These are phyloP conservation scores for Deinandra increscens DNA, from an alignment of 129 eudicot genomes.

Conservation along the genomic window DNA sequence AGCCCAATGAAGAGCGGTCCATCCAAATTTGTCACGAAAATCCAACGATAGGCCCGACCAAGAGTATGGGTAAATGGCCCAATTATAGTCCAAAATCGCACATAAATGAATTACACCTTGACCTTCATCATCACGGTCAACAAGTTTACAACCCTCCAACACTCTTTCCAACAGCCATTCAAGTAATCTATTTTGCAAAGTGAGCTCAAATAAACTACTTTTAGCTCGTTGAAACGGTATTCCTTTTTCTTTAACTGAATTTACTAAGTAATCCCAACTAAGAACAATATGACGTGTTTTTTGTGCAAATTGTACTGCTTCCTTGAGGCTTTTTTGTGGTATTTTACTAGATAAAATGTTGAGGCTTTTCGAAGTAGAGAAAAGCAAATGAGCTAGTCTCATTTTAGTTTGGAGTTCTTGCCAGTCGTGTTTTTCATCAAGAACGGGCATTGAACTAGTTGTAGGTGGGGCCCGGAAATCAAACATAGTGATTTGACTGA, in stretches of 20 bases:
- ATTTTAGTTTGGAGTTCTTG: conserved; percentile 61
- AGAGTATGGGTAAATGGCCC: conserved; percentile 87
- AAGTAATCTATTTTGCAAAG: conserved; percentile 65
- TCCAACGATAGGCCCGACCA: conserved; percentile 85
- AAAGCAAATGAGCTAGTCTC: conserved; percentile 89
- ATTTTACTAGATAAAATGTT: conserved; percentile 46
- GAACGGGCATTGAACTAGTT: conserved; percentile 6
- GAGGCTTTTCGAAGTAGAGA: conserved; percentile 76
- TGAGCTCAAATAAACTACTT: conserved; percentile 71
- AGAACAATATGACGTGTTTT: conserved; percentile 57
- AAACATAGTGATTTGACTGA: conserved; percentile 66
- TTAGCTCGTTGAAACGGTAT: conserved; percentile 62
- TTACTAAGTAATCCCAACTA: conserved; percentile 55
- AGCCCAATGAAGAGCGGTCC: conserved; percentile 99
- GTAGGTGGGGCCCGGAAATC: conserved; percentile 55
- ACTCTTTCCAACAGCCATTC: conserved; percentile 91
- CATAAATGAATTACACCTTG: conserved; percentile 94
- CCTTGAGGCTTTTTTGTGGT: conserved; percentile 49
- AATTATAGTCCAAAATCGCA: conserved; percentile 83
- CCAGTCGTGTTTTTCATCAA: conserved; percentile 51
- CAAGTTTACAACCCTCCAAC: conserved; percentile 46
- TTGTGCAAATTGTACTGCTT: conserved; percentile 58
- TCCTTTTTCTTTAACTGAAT: conserved; percentile 40
- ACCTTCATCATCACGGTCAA: conserved; percentile 79
- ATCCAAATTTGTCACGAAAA: conserved; percentile 84